Evolutionary conservation across 148 eudicot genomes (phyloP), one percentile per base, ranked within the genome.

Genomic region (Vaccinium darrowii): DNA sequence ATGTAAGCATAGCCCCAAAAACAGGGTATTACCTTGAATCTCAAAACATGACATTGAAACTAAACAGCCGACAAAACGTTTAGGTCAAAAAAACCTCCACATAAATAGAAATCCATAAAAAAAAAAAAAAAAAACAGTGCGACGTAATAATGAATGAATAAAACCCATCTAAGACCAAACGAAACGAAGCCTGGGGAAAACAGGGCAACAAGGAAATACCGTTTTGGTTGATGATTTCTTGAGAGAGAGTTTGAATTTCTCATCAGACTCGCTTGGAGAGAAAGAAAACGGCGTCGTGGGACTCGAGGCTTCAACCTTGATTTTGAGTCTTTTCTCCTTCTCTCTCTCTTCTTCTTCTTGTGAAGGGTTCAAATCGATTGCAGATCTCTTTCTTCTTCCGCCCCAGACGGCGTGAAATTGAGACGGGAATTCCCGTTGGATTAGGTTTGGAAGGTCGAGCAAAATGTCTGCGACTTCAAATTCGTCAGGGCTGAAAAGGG

Each of bases 231-330:
- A 86, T 14, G 8, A 4, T 58, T 79, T 84, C 51, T 69, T 79
- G 52, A 16, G 21, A 25, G 83, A 79, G 67, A 39, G 76, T 15
- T 78, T 60, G 0, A 15, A 47, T 16, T 78, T 87, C 9, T 81
- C 84, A 67, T 84, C 86, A 18, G 84, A 84, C 43, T 87, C 86
- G 13, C 86, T 80, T 0, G 87, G 85, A 14, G 63, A 57, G 79
- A 84, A 87, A 27, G 74, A 77, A 5, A 87, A 25, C 16, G 86
- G 83, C 4, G 86, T 84, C 4, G 83, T 43, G 7, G 86, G 86
- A 15, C 86, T 84, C 8, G 54, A 56, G 18, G 51, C 54, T 10
- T 43, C 36, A 21, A 14, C 54, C 53, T 54, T 52, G 18, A n/a
- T 18, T 82, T 69, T 71, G 43, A 8, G 23, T 8, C 36, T 67